These are phyloP conservation scores for Geotrichum candidum DNA, from an alignment of 1,139 yeast species.

Conservation along the genomic window DNA sequence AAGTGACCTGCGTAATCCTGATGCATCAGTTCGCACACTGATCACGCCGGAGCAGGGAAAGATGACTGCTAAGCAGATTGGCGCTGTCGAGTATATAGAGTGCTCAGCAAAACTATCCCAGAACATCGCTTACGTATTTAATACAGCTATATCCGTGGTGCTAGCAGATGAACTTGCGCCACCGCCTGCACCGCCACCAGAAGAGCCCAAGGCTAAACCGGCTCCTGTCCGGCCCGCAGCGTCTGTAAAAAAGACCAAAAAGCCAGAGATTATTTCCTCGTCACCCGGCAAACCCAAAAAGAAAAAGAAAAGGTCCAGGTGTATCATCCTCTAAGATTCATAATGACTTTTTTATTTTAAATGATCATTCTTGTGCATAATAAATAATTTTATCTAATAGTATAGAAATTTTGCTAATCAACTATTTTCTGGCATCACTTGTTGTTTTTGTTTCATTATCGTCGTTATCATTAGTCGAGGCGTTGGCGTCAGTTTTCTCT, in stretches of 20 bases:
- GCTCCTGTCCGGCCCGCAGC: background rate
- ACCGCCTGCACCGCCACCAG: background rate
- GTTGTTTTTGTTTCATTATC: background rate
- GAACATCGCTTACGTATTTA: slow-evolving; percentile 63
- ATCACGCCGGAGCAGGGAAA: slow-evolving; percentile 43
- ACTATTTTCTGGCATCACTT: background rate
- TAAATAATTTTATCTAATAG: background rate
- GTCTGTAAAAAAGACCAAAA: background rate
- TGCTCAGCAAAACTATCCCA: slow-evolving; percentile 70
- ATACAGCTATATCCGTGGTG: slow-evolving; percentile 33
- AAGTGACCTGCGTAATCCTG: slow-evolving; percentile 49
- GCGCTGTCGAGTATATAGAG: slow-evolving; percentile 69
- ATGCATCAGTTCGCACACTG: slow-evolving; percentile 29
- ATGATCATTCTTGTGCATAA: background rate
- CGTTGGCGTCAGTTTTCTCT: background rate
- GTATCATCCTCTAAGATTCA: slow-evolving; percentile 8
- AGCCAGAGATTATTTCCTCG: slow-evolving; percentile 4
- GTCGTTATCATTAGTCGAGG: background rate
- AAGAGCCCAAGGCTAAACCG: background rate
- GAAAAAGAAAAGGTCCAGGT: slow-evolving; percentile 13
- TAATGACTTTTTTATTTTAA: background rate
- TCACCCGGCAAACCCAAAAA: slow-evolving; percentile 3
- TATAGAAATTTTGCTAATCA: background rate
- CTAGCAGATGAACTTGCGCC: slow-evolving; percentile 18
- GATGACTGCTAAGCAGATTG: slow-evolving; percentile 53